phyloP scores from a whole-genome alignment of 1,284 basidiomycete species.

The Microstroma glucosiphilum region DNA sequence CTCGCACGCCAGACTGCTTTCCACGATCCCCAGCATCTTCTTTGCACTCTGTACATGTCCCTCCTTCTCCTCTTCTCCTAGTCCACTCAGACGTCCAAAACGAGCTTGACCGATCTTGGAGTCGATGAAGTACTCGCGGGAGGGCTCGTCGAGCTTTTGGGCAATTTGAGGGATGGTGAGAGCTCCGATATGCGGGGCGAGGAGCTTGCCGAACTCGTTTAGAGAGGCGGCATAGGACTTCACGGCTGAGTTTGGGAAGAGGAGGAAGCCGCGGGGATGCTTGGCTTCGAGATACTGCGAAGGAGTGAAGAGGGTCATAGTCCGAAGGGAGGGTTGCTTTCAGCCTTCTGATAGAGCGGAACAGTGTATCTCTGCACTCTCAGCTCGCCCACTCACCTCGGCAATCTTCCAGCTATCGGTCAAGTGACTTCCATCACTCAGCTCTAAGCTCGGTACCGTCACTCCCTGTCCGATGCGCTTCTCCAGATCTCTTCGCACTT shows the following conservation, averaged over 20 bases:
- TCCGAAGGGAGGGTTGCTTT: conserved; percentile 12
- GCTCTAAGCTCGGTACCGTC: conserved; percentile 34
- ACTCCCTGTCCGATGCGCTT: conserved; percentile 26
- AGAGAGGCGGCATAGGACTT: conserved; percentile 30
- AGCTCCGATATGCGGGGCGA: conserved; percentile 24
- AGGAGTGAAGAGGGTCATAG: no score
- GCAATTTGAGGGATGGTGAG: conserved; percentile 21
- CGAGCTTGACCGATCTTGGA: conserved; percentile 28
- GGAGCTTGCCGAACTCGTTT: conserved; percentile 26
- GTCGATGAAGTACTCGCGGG: conserved; percentile 28
- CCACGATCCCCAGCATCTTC: conserved; percentile 8
- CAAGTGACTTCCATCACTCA: conserved; percentile 31
- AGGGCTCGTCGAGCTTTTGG: conserved; percentile 27
- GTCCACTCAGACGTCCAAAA: conserved; percentile 18
- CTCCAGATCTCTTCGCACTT: conserved; percentile 33
- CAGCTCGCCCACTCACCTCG: conserved; percentile 8
- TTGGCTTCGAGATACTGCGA: conserved; percentile 16
- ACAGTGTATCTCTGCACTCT: not conserved
- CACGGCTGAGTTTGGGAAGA: conserved; percentile 25
- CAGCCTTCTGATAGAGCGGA: not conserved
- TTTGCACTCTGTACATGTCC: conserved; percentile 14
- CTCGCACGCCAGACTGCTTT: conserved; percentile 6
- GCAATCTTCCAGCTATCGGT: conserved; percentile 37
- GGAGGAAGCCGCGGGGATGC: conserved; percentile 19
- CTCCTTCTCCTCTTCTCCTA: conserved; percentile 17